These are phyloP conservation scores for Phalaenopsis equestris DNA, from an alignment of 106 monocot species.

Conservation along the genomic window DNA sequence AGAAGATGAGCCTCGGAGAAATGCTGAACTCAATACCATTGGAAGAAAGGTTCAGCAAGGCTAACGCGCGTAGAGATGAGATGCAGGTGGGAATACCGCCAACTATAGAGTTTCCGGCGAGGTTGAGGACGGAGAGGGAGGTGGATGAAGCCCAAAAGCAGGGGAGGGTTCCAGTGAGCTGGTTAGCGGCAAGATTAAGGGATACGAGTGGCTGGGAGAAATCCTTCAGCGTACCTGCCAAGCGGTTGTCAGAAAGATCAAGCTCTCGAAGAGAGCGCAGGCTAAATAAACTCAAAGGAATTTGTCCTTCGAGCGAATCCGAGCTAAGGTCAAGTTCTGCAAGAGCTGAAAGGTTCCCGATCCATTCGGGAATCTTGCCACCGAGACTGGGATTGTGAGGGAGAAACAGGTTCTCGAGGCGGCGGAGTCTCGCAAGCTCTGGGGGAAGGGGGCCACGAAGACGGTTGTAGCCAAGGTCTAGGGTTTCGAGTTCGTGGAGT, in stretches of 20 bases:
- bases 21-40: constrained; percentile 58
- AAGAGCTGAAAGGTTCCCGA: constrained; percentile 24
- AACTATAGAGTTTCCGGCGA: constrained; percentile 50
- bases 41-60: constrained; percentile 64
- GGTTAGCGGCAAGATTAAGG: constrained; percentile 39
- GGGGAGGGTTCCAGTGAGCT: constrained; percentile 56
- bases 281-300: constrained; percentile 22
- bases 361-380: constrained; percentile 27
- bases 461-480: constrained; percentile 32
- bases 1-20: constrained; percentile 79
- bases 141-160: constrained; percentile 36
- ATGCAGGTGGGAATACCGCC: constrained; percentile 90
- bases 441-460: constrained; percentile 29
- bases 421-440: constrained; percentile 15
- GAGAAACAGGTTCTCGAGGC: constrained; percentile 27
- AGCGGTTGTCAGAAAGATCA: constrained; percentile 38
- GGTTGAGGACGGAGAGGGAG: constrained; percentile 46
- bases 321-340: constrained; percentile 27
- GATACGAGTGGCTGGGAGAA: constrained; percentile 27
- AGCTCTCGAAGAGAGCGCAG: constrained; percentile 28
- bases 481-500: constrained; percentile 27
- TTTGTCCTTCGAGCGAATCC: constrained; percentile 25
- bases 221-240: constrained; percentile 26
- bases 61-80: constrained; percentile 40
- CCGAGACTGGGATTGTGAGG: constrained; percentile 26